A percentile compares a stretch with the other conserved stretches of the same genome.
These are phyloP conservation scores for Volvariella volvacea DNA, from an alignment of 1,284 basidiomycete species.

Conservation along the genomic window DNA sequence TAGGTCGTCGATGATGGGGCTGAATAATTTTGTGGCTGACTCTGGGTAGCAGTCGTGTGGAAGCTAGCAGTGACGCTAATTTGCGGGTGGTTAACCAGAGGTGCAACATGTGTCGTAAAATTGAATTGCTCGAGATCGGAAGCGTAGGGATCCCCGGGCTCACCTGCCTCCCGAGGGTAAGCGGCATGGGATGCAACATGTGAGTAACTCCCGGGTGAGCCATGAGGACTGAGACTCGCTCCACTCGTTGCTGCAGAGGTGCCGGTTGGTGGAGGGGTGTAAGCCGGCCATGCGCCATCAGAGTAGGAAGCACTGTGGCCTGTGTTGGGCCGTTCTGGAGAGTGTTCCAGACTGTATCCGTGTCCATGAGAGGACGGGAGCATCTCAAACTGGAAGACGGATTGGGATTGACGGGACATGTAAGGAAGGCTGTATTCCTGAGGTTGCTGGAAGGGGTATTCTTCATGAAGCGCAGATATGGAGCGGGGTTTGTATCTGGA, in stretches of 20 bases:
- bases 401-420: slow-evolving; percentile 1
- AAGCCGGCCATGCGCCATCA: slow-evolving; percentile 43
- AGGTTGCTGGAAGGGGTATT: slow-evolving; percentile 14
- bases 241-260: slow-evolving; percentile 37
- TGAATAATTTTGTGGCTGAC: neutral
- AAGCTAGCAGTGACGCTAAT: slow-evolving; percentile 10
- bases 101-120: slow-evolving; percentile 26
- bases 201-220: slow-evolving; percentile 22
- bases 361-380: neutral
- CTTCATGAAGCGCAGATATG: slow-evolving; percentile 12
- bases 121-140: slow-evolving; percentile 33
- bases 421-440: slow-evolving; percentile 6
- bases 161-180: no score
- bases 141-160: no score
- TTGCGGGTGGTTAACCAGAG: slow-evolving; percentile 18
- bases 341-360: slow-evolving; percentile 38
- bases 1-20: neutral
- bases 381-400: neutral
- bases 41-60: slow-evolving; percentile 9
- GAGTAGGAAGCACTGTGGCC: slow-evolving; percentile 39
- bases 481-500: slow-evolving; percentile 18
- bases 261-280: slow-evolving; percentile 50
- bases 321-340: slow-evolving; percentile 21
- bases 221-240: slow-evolving; percentile 36
- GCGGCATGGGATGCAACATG: slow-evolving; percentile 23